Base-by-base conservation (phyloP, 129 eudicot genomes). In the Flaveria robusta region DNA sequence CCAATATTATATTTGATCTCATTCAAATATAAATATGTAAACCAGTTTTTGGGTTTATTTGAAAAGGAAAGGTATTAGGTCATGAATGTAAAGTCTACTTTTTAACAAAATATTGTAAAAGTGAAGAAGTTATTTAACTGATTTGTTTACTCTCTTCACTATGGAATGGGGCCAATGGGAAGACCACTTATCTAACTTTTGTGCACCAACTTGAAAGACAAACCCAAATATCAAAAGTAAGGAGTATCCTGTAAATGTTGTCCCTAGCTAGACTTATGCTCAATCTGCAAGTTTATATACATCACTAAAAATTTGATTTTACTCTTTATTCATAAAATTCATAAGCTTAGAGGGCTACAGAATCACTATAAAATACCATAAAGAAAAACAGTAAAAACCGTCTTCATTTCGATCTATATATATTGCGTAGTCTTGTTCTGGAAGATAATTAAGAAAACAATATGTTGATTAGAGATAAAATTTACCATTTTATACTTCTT, bases 121-220 rank as follows among this genome's bases (percentile, higher is more conserved):
- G 51, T 66, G 22, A 27, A 42, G 41, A 27, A 12, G 64, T 23
- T n/a, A 39, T 79, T 70, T 74, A 76, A 77, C 77, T 86, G 83
- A 85, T 24, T 69, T 70, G 39, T 66, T 74, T 52, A 50, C 50
- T 37, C 70, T 20, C 64, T 72, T 83, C 69, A 73, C 77, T 74
- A 54, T 59, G 75, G 85, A 84, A 87, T 84, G n/a, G n/a, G n/a
- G n/a, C n/a, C n/a, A n/a, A n/a, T n/a, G 85, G 88, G 59, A 70
- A 60, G 71, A 84, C 83, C 91, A 87, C 85, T 87, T 79, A 72
- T 84, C 87, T 84, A 56, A 19, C 49, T 14, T 84, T 84, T 29
- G 42, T 34, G 76, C 77, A 80, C 80, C 24, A 82, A 78, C 78
- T 62, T 87, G 91, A 87, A 87, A 87, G 81, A 88, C 88, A 71